Conservation (phyloP, 352 stramenopile species). For the Phytopythium kandeliae region DNA sequence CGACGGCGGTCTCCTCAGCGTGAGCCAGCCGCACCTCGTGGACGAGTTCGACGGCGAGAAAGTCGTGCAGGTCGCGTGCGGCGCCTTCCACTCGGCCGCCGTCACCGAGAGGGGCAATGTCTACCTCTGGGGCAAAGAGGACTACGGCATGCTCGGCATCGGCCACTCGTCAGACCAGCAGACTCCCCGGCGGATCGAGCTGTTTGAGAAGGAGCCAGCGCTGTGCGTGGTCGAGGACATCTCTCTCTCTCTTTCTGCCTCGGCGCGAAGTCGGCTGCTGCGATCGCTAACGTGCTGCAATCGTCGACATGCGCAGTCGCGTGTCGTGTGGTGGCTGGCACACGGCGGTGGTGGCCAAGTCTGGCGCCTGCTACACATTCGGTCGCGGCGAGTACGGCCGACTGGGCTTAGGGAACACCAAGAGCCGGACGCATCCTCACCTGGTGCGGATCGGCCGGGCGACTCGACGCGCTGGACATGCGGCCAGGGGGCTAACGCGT, state of each 20-base stretch:
- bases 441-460: constrained; percentile 20
- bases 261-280: not conserved
- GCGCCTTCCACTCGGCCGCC: constrained; percentile 77
- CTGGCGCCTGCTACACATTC: constrained; percentile 69
- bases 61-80: constrained; percentile 74
- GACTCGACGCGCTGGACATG: too few relatives aligned
- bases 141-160: constrained; percentile 84
- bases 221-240: constrained; percentile 29
- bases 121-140: constrained; percentile 84
- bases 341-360: constrained; percentile 72
- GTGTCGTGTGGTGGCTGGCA: constrained; percentile 84
- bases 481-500: too few relatives aligned
- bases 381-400: constrained; percentile 77
- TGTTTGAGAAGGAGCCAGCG: constrained; percentile 65
- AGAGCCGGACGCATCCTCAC: constrained; percentile 58
- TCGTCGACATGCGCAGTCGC: constrained; percentile 22
- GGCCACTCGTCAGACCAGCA: constrained; percentile 72
- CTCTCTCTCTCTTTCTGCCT: not conserved
- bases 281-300: not conserved
- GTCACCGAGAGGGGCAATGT: constrained; percentile 61
- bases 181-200: constrained; percentile 42
- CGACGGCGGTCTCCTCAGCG: constrained; percentile 47
- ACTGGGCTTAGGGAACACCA: constrained; percentile 79
- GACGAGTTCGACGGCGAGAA: constrained; percentile 67
- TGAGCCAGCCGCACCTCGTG: constrained; percentile 49